Evolutionary conservation across 345 rosid genomes (phyloP), one percentile per base, ranked within the genome.

Genomic region (Arabis alpina): DNA sequence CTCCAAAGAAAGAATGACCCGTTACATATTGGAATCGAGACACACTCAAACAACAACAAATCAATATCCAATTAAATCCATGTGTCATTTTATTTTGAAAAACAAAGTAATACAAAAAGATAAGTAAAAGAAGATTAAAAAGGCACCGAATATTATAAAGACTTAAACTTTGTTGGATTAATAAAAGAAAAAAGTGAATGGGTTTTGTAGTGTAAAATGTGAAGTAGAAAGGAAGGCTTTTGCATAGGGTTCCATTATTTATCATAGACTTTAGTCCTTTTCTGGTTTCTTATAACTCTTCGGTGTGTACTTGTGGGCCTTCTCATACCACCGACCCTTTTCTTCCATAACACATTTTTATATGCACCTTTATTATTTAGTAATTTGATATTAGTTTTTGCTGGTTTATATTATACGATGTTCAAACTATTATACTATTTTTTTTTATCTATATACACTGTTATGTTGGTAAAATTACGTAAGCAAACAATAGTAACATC

Each of bases 211-310:
- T 60, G 68, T 53, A 51, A 54, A 65, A 48, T 54, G 43, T 45
- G 52, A 23, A 64, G 66, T 34, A 76, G 54, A 72, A 27, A 50
- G 68, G 64, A 64, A 64, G 23, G 48, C 80, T 82, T 80, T 85
- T 73, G 72, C 83, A 79, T 80, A 85, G 88, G 91, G 86, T 87
- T 81, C 93, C 86, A 80, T 76, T 50, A 70, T 70, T 74, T 74
- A 74, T 51, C 77, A 66, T 59, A 36, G 62, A 74, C 73, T 82
- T 83, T 61, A 83, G 83, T 76, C 85, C 71, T 85, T 82, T 82
- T 60, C 52, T 71, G 82, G 85, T 64, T 81, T 50, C 79, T 51
- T 82, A 72, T 74, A 78, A 79, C 79, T 76, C 75, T 82, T 84
- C 64, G 80, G 81, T 81, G 80, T 82, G 82, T 85, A 71, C 82